phyloP scores from a whole-genome alignment of 345 rosid genomes.

The Pistacia integerrima region DNA sequence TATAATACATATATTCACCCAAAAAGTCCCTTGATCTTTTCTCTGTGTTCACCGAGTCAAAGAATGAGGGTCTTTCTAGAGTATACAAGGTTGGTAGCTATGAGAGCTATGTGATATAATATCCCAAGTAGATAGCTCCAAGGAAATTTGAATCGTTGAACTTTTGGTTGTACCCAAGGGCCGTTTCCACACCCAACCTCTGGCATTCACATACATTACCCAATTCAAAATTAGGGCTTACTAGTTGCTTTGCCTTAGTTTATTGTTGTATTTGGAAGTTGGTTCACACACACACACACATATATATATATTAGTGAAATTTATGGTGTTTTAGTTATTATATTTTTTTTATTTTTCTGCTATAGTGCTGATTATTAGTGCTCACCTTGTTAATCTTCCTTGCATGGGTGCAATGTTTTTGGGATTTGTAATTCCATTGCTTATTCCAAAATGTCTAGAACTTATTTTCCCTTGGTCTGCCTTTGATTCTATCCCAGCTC shows the following conservation, averaged over 20 bases:
- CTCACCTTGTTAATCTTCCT: background rate
- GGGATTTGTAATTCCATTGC: background rate
- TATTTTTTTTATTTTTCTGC: background rate
- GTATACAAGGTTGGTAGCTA: too few species aligned
- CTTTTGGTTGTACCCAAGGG: too few species aligned
- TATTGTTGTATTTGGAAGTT: background rate
- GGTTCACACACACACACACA: background rate
- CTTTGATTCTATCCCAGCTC: background rate
- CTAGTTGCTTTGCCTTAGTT: background rate
- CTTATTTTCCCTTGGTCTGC: constrained; percentile 2
- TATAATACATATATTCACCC: background rate
- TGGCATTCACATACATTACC: background rate
- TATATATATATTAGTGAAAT: background rate
- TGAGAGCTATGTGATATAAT: too few species aligned
- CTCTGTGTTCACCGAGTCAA: too few species aligned
- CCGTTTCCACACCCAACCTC: too few species aligned
- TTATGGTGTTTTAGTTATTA: background rate
- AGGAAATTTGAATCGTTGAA: too few species aligned
- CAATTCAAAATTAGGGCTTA: constrained; percentile 8
- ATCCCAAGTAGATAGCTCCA: too few species aligned
- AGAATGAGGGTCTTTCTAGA: too few species aligned
- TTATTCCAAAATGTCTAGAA: background rate
- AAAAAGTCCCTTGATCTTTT: too few species aligned
- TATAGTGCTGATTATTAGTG: background rate
- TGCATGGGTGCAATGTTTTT: background rate